A percentile compares a stretch with the other conserved stretches of the same genome.
Conservation (phyloP, 2,329 filamentous ascomycete species). For the Neofusicoccum laricinum region DNA sequence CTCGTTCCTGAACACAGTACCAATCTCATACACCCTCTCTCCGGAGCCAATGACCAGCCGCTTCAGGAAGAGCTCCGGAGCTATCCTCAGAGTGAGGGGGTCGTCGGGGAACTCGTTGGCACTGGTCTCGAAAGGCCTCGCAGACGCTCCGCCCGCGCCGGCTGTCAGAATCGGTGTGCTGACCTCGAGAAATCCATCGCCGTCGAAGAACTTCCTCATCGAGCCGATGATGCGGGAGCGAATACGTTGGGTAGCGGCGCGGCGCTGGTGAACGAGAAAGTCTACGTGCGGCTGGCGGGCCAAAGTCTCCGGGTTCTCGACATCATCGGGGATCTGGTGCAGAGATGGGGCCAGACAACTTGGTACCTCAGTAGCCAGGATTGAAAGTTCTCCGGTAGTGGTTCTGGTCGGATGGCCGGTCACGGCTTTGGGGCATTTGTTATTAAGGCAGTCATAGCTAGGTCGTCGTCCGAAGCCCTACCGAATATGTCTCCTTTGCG, state of each 20-base stretch:
- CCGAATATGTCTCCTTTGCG: conserved; percentile 65
- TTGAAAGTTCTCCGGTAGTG: conserved; percentile 69
- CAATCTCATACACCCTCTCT: conserved; percentile 88
- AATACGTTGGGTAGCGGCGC: conserved; percentile 67
- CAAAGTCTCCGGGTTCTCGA: conserved; percentile 69
- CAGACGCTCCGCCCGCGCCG: conserved; percentile 80
- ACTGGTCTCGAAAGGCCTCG: conserved; percentile 78
- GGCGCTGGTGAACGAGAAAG: conserved; percentile 70
- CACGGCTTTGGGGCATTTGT: conserved; percentile 48
- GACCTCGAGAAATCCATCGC: conserved; percentile 76
- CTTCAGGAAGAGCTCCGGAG: conserved; percentile 94
- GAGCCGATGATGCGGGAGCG: conserved; percentile 72
- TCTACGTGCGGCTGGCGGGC: conserved; percentile 81
- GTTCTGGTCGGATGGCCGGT: conserved; percentile 69
- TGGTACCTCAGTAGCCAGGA: conserved; percentile 68
- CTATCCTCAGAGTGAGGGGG: conserved; percentile 76
- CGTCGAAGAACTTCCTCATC: conserved; percentile 70
- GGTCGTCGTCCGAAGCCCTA: neutral
- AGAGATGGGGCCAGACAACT: conserved; percentile 73
- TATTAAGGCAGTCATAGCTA: conserved; percentile 65
- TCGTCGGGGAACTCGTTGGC: conserved; percentile 73
- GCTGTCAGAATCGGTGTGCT: conserved; percentile 84
- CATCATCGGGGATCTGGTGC: conserved; percentile 70
- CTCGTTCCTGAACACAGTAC: conserved; percentile 89
- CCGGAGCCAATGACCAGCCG: conserved; percentile 85